A percentile compares a stretch with the other conserved stretches of the same genome.
phyloP scores from a whole-genome alignment of 768 basidiomycete genomes.

The Pholiota molesta region DNA sequence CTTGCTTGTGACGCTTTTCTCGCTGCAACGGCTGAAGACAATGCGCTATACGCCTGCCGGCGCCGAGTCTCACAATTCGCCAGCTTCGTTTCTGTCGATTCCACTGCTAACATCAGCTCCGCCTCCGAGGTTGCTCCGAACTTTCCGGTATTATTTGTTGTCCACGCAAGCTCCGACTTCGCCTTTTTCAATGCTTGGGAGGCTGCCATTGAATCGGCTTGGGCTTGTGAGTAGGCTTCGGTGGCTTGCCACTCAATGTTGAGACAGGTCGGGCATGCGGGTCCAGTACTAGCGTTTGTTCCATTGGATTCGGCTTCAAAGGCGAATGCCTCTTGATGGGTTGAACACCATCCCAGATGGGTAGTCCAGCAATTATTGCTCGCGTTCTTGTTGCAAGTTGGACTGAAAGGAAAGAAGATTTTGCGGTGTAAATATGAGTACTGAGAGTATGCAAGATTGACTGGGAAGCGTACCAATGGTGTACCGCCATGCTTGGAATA shows the following conservation, averaged over 20 bases:
- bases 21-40: not conserved
- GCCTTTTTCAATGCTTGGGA: conserved; percentile 1
- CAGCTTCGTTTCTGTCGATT: not conserved
- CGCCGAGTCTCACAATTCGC: not conserved
- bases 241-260: conserved; percentile 5
- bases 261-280: conserved; percentile 5
- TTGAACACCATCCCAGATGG: conserved; percentile 10
- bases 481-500: not conserved
- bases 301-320: not conserved
- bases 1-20: conserved; percentile 1
- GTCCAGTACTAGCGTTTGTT: not conserved
- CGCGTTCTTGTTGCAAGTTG: conserved; percentile 2
- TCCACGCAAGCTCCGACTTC: not conserved
- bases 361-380: conserved; percentile 3
- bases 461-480: not conserved
- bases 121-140: not conserved
- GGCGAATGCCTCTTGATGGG: not conserved
- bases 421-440: not conserved
- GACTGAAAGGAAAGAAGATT: not conserved
- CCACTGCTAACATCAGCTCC: conserved; percentile 1
- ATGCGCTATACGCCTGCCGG: not conserved
- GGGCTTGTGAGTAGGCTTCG: conserved; percentile 4
- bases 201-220: conserved; percentile 1
- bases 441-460: not conserved
- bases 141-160: not conserved